Conservation (phyloP, 352 stramenopile species). For the Thalassiosira ordinaria region DNA sequence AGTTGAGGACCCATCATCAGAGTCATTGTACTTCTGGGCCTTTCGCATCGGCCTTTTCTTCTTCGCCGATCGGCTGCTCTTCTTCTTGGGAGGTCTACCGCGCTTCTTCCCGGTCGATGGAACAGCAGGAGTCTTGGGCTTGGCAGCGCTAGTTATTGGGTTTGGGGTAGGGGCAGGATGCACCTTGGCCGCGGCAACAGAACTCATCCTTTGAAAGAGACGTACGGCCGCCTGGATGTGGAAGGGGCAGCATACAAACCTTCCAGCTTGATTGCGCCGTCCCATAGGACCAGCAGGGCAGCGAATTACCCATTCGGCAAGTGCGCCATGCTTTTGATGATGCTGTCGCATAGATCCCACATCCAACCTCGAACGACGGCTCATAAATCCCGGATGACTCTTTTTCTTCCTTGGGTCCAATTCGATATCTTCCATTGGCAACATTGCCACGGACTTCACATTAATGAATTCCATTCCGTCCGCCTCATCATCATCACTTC, state of each 20-base stretch:
- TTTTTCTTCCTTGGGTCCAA: slow-evolving; percentile 19
- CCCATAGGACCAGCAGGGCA: slow-evolving; percentile 49
- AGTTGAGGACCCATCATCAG: not conserved
- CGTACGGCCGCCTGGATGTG: slow-evolving; percentile 46
- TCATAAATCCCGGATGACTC: not conserved
- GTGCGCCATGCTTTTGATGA: not conserved
- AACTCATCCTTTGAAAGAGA: slow-evolving; percentile 10
- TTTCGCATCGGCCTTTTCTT: not conserved
- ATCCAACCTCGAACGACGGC: not conserved
- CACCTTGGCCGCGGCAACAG: not conserved
- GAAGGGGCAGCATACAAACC: slow-evolving; percentile 61
- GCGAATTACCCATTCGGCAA: slow-evolving; percentile 28
- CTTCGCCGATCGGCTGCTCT: not conserved
- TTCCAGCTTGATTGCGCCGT: slow-evolving; percentile 30
- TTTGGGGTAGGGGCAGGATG: too few relatives aligned
- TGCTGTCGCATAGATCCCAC: not conserved
- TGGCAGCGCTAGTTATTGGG: too few relatives aligned
- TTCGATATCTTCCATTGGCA: slow-evolving; percentile 30
- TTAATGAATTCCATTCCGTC: slow-evolving; percentile 38
- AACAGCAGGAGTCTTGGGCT: not conserved
- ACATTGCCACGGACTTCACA: slow-evolving; percentile 40
- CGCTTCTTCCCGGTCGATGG: slow-evolving; percentile 1
- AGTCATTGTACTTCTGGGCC: too few relatives aligned
- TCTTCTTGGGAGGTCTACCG: slow-evolving; percentile 2
- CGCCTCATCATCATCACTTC: slow-evolving; percentile 8